These are phyloP conservation scores for Penicillium cosmopolitanum DNA, from an alignment of 495 filamentous ascomycete genomes.

Conservation along the genomic window DNA sequence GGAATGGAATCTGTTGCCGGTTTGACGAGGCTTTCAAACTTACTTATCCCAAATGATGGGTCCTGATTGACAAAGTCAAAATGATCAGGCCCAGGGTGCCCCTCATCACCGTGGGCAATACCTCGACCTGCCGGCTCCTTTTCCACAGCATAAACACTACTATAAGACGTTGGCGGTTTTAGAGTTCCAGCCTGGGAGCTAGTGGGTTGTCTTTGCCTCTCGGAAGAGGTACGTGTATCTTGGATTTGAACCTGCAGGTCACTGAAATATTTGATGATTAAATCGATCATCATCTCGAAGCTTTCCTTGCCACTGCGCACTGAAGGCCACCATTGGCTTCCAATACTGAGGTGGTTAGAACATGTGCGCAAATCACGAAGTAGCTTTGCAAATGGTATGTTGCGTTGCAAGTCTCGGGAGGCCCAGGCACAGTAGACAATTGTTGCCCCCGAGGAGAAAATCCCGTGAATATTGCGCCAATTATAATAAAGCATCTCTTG, in stretches of 20 bases:
- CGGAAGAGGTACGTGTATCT: neutral
- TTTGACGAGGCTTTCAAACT: neutral
- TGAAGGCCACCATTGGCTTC: slow-evolving; percentile 33
- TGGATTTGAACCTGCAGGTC: slow-evolving; percentile 10
- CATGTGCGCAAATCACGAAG: slow-evolving; percentile 31
- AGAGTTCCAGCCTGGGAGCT: neutral
- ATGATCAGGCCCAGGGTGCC: neutral
- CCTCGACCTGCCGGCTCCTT: neutral
- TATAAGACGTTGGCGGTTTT: neutral
- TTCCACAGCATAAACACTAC: neutral
- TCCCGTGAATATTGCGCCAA: slow-evolving; percentile 33
- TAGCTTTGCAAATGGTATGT: slow-evolving; percentile 22
- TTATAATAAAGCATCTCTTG: slow-evolving; percentile 24
- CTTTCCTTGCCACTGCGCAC: slow-evolving; percentile 30
- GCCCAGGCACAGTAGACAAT: slow-evolving; percentile 32
- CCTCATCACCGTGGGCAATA: neutral
- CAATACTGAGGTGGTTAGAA: slow-evolving; percentile 34
- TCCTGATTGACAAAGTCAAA: neutral
- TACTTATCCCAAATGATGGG: neutral
- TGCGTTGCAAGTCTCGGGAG: slow-evolving; percentile 21
- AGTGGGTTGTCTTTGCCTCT: neutral
- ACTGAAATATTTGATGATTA: slow-evolving; percentile 26
- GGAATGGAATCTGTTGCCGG: neutral
- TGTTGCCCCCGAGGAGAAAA: slow-evolving; percentile 30
- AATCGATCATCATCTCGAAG: slow-evolving; percentile 31